phyloP scores from a whole-genome alignment of 768 basidiomycete genomes.

The Pisolithus marmoratus region DNA sequence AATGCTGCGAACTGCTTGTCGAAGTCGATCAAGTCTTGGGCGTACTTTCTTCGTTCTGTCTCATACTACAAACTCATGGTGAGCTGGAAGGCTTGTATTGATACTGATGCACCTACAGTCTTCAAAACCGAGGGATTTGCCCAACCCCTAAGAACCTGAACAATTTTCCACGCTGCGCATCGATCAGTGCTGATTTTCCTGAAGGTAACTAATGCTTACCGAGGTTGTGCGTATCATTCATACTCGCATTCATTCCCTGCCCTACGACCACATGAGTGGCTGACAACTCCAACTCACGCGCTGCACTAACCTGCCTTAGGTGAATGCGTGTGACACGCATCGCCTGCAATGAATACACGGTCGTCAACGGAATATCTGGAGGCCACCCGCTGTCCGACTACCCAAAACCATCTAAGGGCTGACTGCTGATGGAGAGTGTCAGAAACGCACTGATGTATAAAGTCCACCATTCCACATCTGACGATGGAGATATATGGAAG shows the following conservation, averaged over 20 bases:
- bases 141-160: conserved; percentile 39
- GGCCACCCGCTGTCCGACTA: conserved; percentile 74
- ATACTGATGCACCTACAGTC: conserved; percentile 26
- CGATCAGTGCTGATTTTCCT: not conserved
- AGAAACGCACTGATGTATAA: conserved; percentile 54
- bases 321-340: conserved; percentile 68
- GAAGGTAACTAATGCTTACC: conserved; percentile 22
- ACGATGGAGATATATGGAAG: conserved; percentile 43
- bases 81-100: not conserved
- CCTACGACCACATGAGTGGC: conserved; percentile 30
- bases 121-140: conserved; percentile 33
- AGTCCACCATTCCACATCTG: conserved; percentile 66
- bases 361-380: conserved; percentile 54
- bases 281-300: not conserved
- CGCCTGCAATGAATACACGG: conserved; percentile 71
- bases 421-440: not conserved
- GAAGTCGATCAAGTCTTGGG: conserved; percentile 67
- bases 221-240: conserved; percentile 65
- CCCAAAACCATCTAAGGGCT: not conserved
- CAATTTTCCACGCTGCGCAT: conserved; percentile 41
- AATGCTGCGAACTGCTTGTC: conserved; percentile 59
- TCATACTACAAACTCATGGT: conserved; percentile 49
- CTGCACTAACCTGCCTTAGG: conserved; percentile 50
- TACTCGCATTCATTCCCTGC: conserved; percentile 74
- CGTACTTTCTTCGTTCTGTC: conserved; percentile 59